Evolutionary conservation across 2,329 filamentous ascomycete genomes (phyloP), one percentile per base, ranked within the genome.

Genomic region (Geosmithia flava): DNA sequence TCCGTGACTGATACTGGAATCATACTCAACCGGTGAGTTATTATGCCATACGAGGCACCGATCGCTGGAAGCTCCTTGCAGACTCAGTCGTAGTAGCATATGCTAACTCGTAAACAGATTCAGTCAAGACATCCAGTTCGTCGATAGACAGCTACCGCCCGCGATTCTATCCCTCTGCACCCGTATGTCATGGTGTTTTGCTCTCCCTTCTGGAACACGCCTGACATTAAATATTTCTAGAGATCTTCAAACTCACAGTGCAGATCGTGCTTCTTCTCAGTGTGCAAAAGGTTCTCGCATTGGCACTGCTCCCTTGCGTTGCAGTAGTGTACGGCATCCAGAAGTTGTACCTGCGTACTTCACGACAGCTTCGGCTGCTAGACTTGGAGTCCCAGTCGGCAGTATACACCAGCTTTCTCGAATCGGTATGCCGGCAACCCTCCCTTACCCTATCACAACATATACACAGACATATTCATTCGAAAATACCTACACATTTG

Each of bases 361-460:
- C 72, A 0, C 66, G 73, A 0, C 73, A 76, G 53, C 56, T 77
- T 23, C 64, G 75, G 11, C 64, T 72, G 7, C 59, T 77, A 2
- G 74, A 78, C 46, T 58, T 78, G 0, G 74, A 80, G 52, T 68
- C 74, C 20, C 69, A 71, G 49, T 65, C 67, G 0, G 69, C 71
- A 1, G 60, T 76, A 0, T 75, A 70, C 53, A 69, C 71, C 0
- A 69, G 76, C 42, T 76, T 76, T 51, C 60, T 65, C 3, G 75
- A 78, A 51, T 69, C 68, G 1, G 55, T 74, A 0, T 59, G 62
- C 4, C 74, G 8, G 23, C 23, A n/a, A n/a, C n/a, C n/a, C n/a
- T n/a, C n/a, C n/a, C n/a, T n/a, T n/a, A n/a, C n/a, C n/a, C n/a
- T n/a, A n/a, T n/a, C n/a, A n/a, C n/a, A n/a, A n/a, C n/a, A n/a